A percentile compares a stretch with the other conserved stretches of the same genome.
phyloP scores from a whole-genome alignment of 108 stramenopile species.

The Skeletonema costatum region DNA sequence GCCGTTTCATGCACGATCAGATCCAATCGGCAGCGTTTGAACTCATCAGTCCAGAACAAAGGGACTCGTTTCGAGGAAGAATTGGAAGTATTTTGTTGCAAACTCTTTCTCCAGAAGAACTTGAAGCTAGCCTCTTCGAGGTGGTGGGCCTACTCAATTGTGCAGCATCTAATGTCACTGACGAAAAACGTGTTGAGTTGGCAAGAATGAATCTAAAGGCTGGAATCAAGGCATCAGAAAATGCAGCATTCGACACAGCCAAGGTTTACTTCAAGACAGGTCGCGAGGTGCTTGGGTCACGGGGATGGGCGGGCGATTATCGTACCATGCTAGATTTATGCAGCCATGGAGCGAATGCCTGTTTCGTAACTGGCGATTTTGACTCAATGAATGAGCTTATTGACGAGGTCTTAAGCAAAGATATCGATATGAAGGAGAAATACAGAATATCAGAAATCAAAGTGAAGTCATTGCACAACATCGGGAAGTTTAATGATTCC shows the following conservation, averaged over 20 bases:
- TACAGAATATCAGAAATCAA: not conserved
- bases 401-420: not conserved
- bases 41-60: no score
- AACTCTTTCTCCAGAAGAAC: no score
- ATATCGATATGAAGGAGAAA: not conserved
- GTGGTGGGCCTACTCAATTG: not conserved
- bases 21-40: no score
- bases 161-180: not conserved
- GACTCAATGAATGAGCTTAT: not conserved
- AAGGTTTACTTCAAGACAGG: not conserved
- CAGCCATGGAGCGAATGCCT: no score
- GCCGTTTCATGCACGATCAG: not conserved
- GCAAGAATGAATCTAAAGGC: slow-evolving; percentile 6
- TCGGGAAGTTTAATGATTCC: not conserved
- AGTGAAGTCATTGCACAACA: no score
- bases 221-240: not conserved
- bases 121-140: no score
- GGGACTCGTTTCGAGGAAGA: no score
- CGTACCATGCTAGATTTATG: no score
- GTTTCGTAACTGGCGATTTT: no score
- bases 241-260: no score
- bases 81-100: no score
- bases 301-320: no score
- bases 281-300: not conserved
- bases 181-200: not conserved